Conservation (phyloP, 768 basidiomycete species). For the Kwoniella shandongensis region DNA sequence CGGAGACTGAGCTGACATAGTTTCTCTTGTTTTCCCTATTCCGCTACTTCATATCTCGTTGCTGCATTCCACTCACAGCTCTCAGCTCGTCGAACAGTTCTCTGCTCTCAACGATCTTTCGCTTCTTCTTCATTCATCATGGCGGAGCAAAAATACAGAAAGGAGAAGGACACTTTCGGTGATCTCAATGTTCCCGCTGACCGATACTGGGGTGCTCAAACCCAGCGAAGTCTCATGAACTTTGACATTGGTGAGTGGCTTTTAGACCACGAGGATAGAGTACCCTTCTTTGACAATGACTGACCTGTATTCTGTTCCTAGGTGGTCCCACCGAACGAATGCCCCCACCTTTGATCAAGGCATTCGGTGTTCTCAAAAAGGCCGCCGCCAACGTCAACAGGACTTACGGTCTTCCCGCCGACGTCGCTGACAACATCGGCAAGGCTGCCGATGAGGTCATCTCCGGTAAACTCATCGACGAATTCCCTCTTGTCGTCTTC, state of each 20-base stretch:
- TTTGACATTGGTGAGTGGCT: constrained; percentile 79
- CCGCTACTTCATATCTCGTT: not conserved
- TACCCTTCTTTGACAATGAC: not conserved
- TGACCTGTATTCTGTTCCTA: constrained; percentile 8
- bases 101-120: constrained; percentile 20
- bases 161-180: constrained; percentile 93
- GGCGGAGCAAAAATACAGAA: constrained; percentile 59
- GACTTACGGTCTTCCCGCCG: constrained; percentile 83
- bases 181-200: constrained; percentile 83
- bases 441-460: constrained; percentile 96
- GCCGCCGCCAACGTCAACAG: constrained; percentile 90
- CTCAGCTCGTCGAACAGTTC: constrained; percentile 22
- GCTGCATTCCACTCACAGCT: constrained; percentile 15
- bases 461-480: constrained; percentile 85
- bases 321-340: constrained; percentile 83
- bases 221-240: constrained; percentile 94
- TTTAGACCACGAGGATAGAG: not conserved
- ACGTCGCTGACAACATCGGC: constrained; percentile 83
- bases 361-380: constrained; percentile 96
- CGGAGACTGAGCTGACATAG: too few relatives aligned
- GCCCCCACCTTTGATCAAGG: constrained; percentile 93
- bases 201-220: constrained; percentile 97
- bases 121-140: constrained; percentile 24
- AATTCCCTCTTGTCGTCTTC: constrained; percentile 98
- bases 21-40: not conserved